phyloP scores from a whole-genome alignment of 495 filamentous ascomycete genomes.

The Durotheca rogersii region DNA sequence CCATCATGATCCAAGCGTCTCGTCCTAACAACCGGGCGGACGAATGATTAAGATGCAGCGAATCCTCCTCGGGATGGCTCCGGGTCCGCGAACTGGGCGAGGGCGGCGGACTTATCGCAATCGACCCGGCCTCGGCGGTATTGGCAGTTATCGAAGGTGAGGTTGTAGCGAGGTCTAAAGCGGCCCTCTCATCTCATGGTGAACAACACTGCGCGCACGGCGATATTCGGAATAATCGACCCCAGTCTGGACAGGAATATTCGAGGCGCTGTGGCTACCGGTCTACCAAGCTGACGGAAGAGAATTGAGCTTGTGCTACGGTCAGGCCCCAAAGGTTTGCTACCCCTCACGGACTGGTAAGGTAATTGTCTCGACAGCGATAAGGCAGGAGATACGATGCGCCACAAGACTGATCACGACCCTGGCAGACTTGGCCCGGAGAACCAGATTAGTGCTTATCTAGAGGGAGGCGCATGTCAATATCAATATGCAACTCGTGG shows the following conservation, averaged over 20 bases:
- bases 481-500: too few species aligned
- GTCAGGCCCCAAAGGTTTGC: conserved; percentile 7
- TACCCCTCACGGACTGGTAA: conserved; percentile 1
- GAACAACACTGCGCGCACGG: conserved; percentile 6
- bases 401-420: too few species aligned
- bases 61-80: conserved; percentile 9
- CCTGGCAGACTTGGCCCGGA: too few species aligned
- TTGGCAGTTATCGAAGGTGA: conserved; percentile 12
- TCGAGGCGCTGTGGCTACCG: conserved; percentile 1
- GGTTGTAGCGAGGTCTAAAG: conserved; percentile 18
- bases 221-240: background rate
- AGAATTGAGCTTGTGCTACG: conserved; percentile 7
- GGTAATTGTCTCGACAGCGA: conserved; percentile 1
- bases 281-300: conserved; percentile 20
- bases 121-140: conserved; percentile 8
- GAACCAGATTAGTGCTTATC: too few species aligned
- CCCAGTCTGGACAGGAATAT: background rate
- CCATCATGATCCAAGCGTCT: conserved; percentile 44
- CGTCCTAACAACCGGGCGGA: conserved; percentile 15
- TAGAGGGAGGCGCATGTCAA: too few species aligned
- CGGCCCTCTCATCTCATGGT: conserved; percentile 25
- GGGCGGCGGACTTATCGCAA: conserved; percentile 9
- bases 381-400: background rate
- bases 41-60: conserved; percentile 3
- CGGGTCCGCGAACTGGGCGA: conserved; percentile 1